Base-by-base conservation (phyloP, 2,329 filamentous ascomycete species). In the Arachnomyces sp. region DNA sequence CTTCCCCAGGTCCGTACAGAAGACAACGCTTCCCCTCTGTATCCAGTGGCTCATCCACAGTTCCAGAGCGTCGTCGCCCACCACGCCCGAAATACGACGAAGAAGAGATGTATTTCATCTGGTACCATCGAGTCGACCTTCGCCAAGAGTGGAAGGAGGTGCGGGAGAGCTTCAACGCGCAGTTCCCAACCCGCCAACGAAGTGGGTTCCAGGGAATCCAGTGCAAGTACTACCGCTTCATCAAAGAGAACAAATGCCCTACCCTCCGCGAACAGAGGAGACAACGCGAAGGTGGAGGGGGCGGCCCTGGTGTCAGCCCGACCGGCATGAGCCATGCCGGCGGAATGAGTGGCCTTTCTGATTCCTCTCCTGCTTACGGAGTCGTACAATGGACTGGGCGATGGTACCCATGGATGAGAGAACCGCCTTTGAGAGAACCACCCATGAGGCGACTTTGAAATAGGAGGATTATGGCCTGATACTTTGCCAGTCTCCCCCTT, bases 171-270 rank as follows among this genome's bases (percentile, higher is more conserved):
- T 71, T 68, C 46, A 65, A 66, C 47, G 52, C 49, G 0, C 65
- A 68, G 42, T 71, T 70, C 39, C 62, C 63, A 13, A 52, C 50
- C 9, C 59, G 61, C 12, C 62, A 63, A 47, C 54, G 61, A 15
- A 54, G 61, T 11, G 60, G 60, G 4, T 67, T 67, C 49, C 61
- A 65, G 44, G 68, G 68, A 0, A 66, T 72, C 14, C 67, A 71
- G 50, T 72, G 68, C 59, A 69, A 68, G 45, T 71, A 68, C 49
- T 72, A 72, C 50, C 64, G 68, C n/a, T 62, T 68, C 41, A 65
- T 71, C 41, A 63, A 62, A 43, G 60, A 65, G 40, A 63, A 68
- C 47, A 62, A 61, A 34, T 64, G 67, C 44, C 64, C 65, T 1
- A 68, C 66, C 5, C 50, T 71, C 12, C 58, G 68, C 25, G 60